Base-by-base conservation (phyloP, 208 protist species). In the Trypanosoma vivax region DNA sequence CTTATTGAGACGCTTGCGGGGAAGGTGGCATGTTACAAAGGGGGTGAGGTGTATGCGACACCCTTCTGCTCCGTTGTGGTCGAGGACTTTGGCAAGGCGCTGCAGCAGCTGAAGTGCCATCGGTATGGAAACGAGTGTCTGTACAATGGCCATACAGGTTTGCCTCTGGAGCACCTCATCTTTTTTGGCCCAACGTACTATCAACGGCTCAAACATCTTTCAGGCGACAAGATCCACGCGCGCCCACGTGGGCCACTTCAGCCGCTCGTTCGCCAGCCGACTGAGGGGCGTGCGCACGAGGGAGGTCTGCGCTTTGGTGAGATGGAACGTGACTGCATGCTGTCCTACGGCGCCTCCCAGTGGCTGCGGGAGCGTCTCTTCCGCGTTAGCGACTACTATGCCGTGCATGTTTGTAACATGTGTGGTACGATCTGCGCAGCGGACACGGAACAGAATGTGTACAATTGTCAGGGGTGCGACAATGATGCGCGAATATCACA, bases 311-410 rank as follows among this genome's bases (percentile, higher is more conserved):
- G 97, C 16, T 98, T 99, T 52, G 97, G 97, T 46, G 96, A 98
- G 69, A 98, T 98, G 97, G 97, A 99, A 73, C 75, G 96, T 37
- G 96, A 98, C 55, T 98, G 96, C 69, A 96, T 98, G 81, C 96
- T 98, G 50, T 84, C 88, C 23, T 95, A 99, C 63, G 97, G 97
- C 35, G 78, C 92, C 0, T 78, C 92, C 19, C 47, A 79, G 19
- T 97, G 96, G 60, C 74, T 98, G 16, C 65, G 83, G 16, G 95
- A 98, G 63, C 70, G 94, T 16, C 69, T 97, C 1, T 95, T 96
- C 40, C 60, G 88, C 27, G 64, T 89, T 24, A 95, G 82, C 1
- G 95, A 98, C 62, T 50, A 65, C 24, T 98, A 96, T 71, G 43
- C 71, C 11, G 83, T 97, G 18, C 83, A 96, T 64, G 79, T 98